Evolutionary conservation across 306 rosid genomes (phyloP).

Genomic region (Begonia fuchsioides): DNA sequence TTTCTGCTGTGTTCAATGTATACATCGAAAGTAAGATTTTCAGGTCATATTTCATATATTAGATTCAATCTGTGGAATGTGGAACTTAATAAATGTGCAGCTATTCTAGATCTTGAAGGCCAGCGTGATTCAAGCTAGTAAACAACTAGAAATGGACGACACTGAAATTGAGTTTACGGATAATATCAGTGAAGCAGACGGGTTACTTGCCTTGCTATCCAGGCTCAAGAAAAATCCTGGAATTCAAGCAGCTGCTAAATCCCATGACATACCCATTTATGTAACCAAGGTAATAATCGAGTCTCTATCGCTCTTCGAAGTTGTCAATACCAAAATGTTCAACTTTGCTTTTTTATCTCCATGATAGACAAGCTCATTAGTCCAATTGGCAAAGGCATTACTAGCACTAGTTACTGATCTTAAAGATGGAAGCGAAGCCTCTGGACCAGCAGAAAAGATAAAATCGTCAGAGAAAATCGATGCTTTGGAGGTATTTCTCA

Average conservation of each 20-base stretch:
- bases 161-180: conserved; percentile 51
- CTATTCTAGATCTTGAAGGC: conserved; percentile 76
- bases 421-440: conserved; percentile 51
- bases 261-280: conserved; percentile 59
- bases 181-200: conserved; percentile 85
- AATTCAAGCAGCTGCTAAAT: conserved; percentile 85
- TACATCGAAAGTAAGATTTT: not conserved
- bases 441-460: conserved; percentile 31
- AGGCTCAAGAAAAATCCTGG: conserved; percentile 81
- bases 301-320: too few species aligned
- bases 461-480: conserved; percentile 54
- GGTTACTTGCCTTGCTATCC: conserved; percentile 72
- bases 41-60: not conserved
- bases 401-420: conserved; percentile 49
- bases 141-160: conserved; percentile 56
- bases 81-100: conserved; percentile 37
- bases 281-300: conserved; percentile 50
- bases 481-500: conserved; percentile 68
- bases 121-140: conserved; percentile 63
- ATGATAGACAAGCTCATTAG: conserved; percentile 57
- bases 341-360: conserved; percentile 4
- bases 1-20: not conserved
- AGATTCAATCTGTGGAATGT: conserved; percentile 3
- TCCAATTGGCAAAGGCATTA: conserved; percentile 65
- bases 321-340: too few species aligned